These are phyloP conservation scores for Rosa lucieae DNA, from an alignment of 306 rosid genomes.

Conservation along the genomic window DNA sequence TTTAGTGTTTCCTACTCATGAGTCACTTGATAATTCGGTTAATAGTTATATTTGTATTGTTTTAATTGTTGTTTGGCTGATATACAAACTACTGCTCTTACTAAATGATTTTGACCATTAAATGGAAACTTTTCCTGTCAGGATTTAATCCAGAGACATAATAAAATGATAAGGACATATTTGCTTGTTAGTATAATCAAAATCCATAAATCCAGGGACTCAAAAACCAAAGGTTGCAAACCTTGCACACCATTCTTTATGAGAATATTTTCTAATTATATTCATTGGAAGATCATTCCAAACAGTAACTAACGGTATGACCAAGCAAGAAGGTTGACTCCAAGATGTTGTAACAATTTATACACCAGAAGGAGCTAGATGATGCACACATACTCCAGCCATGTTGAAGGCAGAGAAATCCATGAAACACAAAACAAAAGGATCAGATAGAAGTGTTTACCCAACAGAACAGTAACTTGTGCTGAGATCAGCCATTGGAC, in stretches of 20 bases:
- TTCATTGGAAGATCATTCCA: neutral
- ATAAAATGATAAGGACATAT: neutral
- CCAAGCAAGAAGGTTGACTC: conserved; percentile 4
- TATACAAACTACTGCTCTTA: neutral
- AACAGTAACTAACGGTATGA: neutral
- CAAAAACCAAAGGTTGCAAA: neutral
- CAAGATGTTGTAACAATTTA: neutral
- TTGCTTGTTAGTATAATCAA: neutral
- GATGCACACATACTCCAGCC: neutral
- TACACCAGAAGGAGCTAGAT: conserved; percentile 2
- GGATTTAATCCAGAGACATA: neutral
- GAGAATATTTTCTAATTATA: neutral
- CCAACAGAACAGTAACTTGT: too few species aligned
- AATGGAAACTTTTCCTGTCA: neutral
- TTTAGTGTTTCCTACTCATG: neutral
- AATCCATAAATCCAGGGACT: neutral
- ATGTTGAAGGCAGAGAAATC: conserved; percentile 1
- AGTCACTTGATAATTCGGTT: neutral
- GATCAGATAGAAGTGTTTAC: too few species aligned
- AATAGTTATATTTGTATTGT: neutral
- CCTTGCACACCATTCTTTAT: neutral
- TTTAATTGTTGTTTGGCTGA: neutral
- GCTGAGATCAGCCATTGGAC: too few species aligned
- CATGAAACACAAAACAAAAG: neutral
- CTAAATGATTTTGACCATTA: neutral